Conservation (phyloP, 2,329 filamentous ascomycete genomes). For the Colletotrichum trifolii region DNA sequence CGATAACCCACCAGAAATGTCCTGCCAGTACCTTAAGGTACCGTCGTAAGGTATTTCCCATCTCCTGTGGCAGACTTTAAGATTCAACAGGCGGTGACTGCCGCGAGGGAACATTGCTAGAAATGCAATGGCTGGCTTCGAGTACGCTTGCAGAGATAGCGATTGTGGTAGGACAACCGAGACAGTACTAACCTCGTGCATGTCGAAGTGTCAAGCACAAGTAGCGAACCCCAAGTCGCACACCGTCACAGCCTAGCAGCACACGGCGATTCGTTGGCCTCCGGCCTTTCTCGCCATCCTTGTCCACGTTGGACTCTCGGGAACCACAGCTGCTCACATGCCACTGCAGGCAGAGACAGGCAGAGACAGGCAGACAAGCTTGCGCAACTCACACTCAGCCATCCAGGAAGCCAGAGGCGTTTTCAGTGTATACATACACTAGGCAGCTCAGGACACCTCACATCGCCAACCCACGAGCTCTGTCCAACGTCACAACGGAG, state of each 20-base stretch:
- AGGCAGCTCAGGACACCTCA: constrained; percentile 28
- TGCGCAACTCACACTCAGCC: background rate
- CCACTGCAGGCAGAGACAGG: constrained; percentile 25
- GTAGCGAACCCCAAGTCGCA: constrained; percentile 21
- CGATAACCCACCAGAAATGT: background rate
- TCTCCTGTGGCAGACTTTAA: background rate
- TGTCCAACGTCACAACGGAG: background rate
- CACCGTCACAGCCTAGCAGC: constrained; percentile 32
- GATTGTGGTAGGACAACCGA: constrained; percentile 19
- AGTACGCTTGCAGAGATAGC: constrained; percentile 35
- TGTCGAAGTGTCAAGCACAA: constrained; percentile 30
- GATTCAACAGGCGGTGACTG: constrained; percentile 1
- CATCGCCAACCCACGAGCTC: constrained; percentile 14
- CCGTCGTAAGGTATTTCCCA: background rate
- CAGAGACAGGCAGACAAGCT: constrained; percentile 8
- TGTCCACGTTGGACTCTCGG: constrained; percentile 9
- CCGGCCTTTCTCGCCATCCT: constrained; percentile 7
- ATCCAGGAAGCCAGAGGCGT: background rate
- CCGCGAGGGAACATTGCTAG: constrained; percentile 10
- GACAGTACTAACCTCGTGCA: constrained; percentile 32
- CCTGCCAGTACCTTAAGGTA: background rate
- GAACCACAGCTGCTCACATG: constrained; percentile 36
- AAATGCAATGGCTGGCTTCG: background rate
- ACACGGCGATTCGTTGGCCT: background rate
- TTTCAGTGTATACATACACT: background rate